These are phyloP conservation scores for Candida pini DNA, from an alignment of 805 yeast genomes.

Conservation along the genomic window DNA sequence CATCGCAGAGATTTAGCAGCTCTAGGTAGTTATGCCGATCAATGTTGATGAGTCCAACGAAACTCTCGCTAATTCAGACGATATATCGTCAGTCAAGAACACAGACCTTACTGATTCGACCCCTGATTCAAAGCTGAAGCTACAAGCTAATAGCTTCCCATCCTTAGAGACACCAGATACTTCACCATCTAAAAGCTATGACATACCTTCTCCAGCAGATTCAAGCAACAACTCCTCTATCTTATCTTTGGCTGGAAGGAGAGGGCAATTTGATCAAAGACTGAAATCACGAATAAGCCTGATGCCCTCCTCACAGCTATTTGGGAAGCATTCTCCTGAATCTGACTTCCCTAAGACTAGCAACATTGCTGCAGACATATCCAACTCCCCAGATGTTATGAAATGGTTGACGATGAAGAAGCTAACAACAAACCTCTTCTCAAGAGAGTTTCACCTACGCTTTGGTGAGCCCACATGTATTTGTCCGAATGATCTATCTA, in stretches of 20 bases:
- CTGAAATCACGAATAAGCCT: constrained; percentile 15
- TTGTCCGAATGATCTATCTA: constrained; percentile 34
- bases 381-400: constrained; percentile 13
- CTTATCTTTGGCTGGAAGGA: constrained; percentile 3
- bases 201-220: neutral
- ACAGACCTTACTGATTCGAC: no score
- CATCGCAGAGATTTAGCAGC: no score
- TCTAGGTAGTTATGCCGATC: no score
- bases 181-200: no score
- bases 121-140: no score
- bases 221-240: constrained; percentile 77
- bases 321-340: neutral
- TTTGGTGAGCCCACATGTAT: constrained; percentile 51
- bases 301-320: neutral
- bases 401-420: constrained; percentile 27
- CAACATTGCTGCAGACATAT: constrained; percentile 3
- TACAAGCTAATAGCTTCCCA: no score
- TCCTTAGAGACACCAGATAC: constrained; percentile 1
- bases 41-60: no score
- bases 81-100: no score
- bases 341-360: constrained; percentile 3
- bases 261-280: constrained; percentile 16
- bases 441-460: constrained; percentile 12
- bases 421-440: constrained; percentile 16
- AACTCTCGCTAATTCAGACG: no score